phyloP scores from a whole-genome alignment of 495 filamentous ascomycete genomes.

The Penicillium steckii region DNA sequence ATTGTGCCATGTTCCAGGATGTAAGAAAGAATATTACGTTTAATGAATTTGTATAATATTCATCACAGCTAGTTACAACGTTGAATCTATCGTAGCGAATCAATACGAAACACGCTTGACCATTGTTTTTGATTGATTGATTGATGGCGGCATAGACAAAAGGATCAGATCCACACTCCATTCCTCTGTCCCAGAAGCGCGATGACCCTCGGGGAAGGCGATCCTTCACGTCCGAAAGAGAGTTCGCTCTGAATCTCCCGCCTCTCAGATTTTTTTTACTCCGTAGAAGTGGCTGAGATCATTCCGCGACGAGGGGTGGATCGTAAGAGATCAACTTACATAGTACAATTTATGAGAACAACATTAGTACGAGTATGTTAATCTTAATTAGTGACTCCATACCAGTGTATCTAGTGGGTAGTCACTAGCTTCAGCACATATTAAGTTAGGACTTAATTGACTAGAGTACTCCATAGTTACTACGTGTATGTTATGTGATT shows the following conservation, averaged over 20 bases:
- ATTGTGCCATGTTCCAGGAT: no score
- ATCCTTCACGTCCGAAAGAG: constrained; percentile 12
- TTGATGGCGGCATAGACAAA: constrained; percentile 9
- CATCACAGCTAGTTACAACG: neutral
- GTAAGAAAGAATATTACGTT: no score
- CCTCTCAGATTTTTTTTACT: constrained; percentile 3
- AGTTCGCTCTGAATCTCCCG: constrained; percentile 15
- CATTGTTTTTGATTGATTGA: constrained; percentile 20
- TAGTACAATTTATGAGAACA: no score
- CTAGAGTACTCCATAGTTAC: no score
- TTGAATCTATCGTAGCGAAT: constrained; percentile 7
- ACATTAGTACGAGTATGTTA: no score
- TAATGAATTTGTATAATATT: neutral
- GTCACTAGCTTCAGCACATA: no score
- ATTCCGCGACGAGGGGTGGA: constrained; percentile 11
- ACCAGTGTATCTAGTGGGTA: no score
- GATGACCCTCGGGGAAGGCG: constrained; percentile 14
- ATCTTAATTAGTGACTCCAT: no score
- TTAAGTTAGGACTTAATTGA: no score
- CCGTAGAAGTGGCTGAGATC: constrained; percentile 11
- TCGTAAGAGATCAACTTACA: neutral
- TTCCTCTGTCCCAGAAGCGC: neutral
- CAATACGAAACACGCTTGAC: constrained; percentile 20
- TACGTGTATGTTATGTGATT: neutral
- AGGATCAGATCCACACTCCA: constrained; percentile 2